Evolutionary conservation across 2,329 filamentous ascomycete genomes (phyloP).

Genomic region (Rhinocladiella mackenziei): DNA sequence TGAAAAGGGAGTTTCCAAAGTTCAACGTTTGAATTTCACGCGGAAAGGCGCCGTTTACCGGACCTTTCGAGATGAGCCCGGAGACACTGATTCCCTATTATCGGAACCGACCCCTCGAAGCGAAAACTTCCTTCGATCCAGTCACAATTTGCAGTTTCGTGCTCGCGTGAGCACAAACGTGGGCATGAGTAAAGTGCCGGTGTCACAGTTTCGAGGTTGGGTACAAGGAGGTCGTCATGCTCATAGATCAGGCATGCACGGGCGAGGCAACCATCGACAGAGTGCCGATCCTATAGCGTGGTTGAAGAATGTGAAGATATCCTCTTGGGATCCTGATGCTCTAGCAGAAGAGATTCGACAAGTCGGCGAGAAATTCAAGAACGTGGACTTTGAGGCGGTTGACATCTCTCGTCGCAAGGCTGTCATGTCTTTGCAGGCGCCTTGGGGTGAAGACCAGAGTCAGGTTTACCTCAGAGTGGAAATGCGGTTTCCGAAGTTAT

Average conservation of each 20-base stretch:
- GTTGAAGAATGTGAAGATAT: conserved; percentile 63
- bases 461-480: conserved; percentile 55
- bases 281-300: conserved; percentile 59
- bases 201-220: conserved; percentile 43
- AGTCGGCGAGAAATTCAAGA: conserved; percentile 58
- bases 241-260: conserved; percentile 47
- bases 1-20: conserved; percentile 62
- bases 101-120: conserved; percentile 21
- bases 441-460: conserved; percentile 53
- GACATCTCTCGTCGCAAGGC: conserved; percentile 53
- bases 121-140: conserved; percentile 27
- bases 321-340: conserved; percentile 50
- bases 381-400: conserved; percentile 57
- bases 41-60: conserved; percentile 81
- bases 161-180: conserved; percentile 38
- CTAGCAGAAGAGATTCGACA: conserved; percentile 59
- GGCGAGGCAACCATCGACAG: conserved; percentile 44
- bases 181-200: conserved; percentile 50
- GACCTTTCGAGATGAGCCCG: conserved; percentile 72
- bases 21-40: conserved; percentile 66
- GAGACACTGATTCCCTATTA: conserved; percentile 44
- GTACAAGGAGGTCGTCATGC: conserved; percentile 47
- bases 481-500: conserved; percentile 56
- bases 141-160: conserved; percentile 18
- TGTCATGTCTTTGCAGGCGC: conserved; percentile 56